A percentile compares a stretch with the other conserved stretches of the same genome.
Evolutionary conservation across 2,329 filamentous ascomycete genomes (phyloP).

Genomic region (Pyricularia sp.): DNA sequence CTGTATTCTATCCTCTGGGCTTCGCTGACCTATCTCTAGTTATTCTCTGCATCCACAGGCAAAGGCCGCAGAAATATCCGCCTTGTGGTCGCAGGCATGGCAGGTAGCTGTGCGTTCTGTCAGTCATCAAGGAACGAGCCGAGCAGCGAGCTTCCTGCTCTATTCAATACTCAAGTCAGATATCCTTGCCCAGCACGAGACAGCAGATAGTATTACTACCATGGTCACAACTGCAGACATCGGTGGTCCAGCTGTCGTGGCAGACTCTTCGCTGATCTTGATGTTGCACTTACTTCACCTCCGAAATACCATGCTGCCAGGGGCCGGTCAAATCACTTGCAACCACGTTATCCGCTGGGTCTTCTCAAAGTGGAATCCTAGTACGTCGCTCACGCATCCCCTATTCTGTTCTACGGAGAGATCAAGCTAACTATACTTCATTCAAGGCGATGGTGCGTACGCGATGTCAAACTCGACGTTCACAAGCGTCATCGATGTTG

Average conservation of each 20-base stretch:
- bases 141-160: slow-evolving; percentile 65
- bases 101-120: slow-evolving; percentile 58
- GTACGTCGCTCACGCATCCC: slow-evolving; percentile 30
- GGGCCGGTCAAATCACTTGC: slow-evolving; percentile 51
- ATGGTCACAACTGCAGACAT: slow-evolving; percentile 68
- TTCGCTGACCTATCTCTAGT: slow-evolving; percentile 15
- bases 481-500: slow-evolving; percentile 50
- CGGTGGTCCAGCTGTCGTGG: slow-evolving; percentile 63
- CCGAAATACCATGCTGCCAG: slow-evolving; percentile 54
- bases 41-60: slow-evolving; percentile 31
- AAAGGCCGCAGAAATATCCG: slow-evolving; percentile 24
- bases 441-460: slow-evolving; percentile 50
- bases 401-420: too few relatives aligned
- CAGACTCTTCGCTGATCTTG: slow-evolving; percentile 65
- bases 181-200: slow-evolving; percentile 52
- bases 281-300: slow-evolving; percentile 57
- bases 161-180: slow-evolving; percentile 51
- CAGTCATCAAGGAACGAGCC: slow-evolving; percentile 55
- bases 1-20: not conserved
- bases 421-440: slow-evolving; percentile 4
- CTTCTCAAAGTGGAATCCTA: slow-evolving; percentile 68
- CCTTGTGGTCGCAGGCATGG: slow-evolving; percentile 62
- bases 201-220: slow-evolving; percentile 56
- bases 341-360: slow-evolving; percentile 72
- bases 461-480: slow-evolving; percentile 51